Percentiles rank a stretch among this genome's conserved stretches.
These are phyloP conservation scores for Mortierella sp. DNA, from an alignment of 371 early-diverging fungal species.

Conservation along the genomic window DNA sequence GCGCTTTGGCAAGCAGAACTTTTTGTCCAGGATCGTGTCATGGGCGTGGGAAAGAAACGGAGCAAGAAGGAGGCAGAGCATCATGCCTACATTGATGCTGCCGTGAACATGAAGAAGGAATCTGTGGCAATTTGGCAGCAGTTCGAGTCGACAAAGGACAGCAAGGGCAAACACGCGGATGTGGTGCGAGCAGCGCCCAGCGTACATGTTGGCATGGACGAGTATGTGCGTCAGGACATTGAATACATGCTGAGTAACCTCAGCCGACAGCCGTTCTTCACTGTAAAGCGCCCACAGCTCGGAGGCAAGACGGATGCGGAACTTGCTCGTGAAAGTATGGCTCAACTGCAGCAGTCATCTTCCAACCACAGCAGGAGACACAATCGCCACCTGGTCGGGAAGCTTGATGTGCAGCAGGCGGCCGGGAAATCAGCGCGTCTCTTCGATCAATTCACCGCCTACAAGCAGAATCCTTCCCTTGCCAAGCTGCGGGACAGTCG, in stretches of 20 bases:
- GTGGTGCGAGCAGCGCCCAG: slow-evolving; percentile 44
- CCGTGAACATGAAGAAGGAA: slow-evolving; percentile 55
- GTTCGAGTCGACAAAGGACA: slow-evolving; percentile 51
- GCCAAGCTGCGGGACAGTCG: slow-evolving; percentile 39
- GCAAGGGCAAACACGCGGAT: slow-evolving; percentile 47
- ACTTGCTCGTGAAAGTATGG: neutral
- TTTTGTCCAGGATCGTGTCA: slow-evolving; percentile 38
- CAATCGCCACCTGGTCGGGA: slow-evolving; percentile 42
- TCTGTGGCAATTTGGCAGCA: slow-evolving; percentile 49
- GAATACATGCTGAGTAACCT: slow-evolving; percentile 38
- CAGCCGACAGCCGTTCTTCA: slow-evolving; percentile 44
- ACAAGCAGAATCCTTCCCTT: slow-evolving; percentile 40
- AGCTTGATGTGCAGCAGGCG: slow-evolving; percentile 37
- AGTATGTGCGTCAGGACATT: slow-evolving; percentile 35
- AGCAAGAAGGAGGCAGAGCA: slow-evolving; percentile 56
- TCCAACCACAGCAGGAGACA: slow-evolving; percentile 11
- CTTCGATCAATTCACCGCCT: slow-evolving; percentile 30
- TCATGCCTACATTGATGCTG: slow-evolving; percentile 52
- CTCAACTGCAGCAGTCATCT: slow-evolving; percentile 6
- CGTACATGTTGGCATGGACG: slow-evolving; percentile 53
- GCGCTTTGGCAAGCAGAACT: slow-evolving; percentile 54
- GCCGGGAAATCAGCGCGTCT: slow-evolving; percentile 51
- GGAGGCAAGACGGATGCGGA: slow-evolving; percentile 5
- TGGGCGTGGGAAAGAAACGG: slow-evolving; percentile 52
- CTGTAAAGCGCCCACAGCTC: slow-evolving; percentile 26